Evolutionary conservation across 2,329 filamentous ascomycete species (phyloP).

Genomic region (Cordyceps pruinosa): DNA sequence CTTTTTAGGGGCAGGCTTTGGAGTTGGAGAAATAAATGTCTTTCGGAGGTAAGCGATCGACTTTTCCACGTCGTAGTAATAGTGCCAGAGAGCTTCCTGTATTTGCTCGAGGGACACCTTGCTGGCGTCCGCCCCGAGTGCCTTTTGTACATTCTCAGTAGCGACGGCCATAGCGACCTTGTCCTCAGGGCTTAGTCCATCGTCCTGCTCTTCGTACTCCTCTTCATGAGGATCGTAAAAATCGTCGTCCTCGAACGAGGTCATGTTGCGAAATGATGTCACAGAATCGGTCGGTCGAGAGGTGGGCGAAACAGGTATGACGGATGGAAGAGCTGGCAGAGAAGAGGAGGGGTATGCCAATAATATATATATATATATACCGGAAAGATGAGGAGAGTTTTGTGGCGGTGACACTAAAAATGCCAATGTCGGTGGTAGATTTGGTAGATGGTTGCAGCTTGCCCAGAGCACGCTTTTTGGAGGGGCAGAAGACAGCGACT

Average conservation of each 20-base stretch:
- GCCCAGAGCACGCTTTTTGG: neutral
- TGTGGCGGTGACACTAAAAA: neutral
- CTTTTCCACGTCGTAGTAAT: conserved; percentile 89
- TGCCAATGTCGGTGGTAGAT: neutral
- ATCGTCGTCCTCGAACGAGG: conserved; percentile 12
- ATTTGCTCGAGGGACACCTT: conserved; percentile 61
- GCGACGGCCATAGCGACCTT: conserved; percentile 51
- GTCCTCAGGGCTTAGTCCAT: conserved; percentile 43
- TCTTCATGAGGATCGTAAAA: conserved; percentile 19
- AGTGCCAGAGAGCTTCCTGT: conserved; percentile 87
- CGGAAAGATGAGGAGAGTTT: neutral
- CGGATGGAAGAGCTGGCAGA: neutral
- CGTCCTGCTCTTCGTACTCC: conserved; percentile 40
- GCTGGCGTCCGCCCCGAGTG: conserved; percentile 52
- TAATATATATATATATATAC: neutral
- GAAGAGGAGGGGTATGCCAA: neutral
- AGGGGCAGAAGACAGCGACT: conserved; percentile 4
- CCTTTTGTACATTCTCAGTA: conserved; percentile 58
- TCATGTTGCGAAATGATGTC: conserved; percentile 10
- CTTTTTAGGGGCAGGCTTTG: conserved; percentile 37
- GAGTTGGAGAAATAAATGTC: conserved; percentile 45
- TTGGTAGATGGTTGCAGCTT: neutral
- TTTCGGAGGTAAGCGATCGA: conserved; percentile 72
- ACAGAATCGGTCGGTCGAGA: neutral
- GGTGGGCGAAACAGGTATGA: neutral